phyloP scores from a whole-genome alignment of 495 filamentous ascomycete species.

The Aspergillus saccharolyticus region DNA sequence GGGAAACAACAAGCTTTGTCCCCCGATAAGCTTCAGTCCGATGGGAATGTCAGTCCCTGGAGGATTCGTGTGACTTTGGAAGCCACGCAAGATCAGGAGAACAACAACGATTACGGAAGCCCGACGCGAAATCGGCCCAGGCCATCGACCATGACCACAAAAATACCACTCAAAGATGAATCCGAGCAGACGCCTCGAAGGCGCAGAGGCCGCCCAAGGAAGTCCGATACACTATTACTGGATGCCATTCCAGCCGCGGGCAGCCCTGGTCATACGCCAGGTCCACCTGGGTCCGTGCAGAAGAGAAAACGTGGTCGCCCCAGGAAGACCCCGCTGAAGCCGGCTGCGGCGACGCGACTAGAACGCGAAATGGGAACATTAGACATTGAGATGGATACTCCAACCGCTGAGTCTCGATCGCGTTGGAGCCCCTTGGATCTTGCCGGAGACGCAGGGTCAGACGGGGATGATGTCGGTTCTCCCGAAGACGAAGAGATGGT shows the following conservation, averaged over 20 bases:
- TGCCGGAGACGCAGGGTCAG: slow-evolving; percentile 20
- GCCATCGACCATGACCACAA: slow-evolving; percentile 45
- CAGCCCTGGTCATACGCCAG: slow-evolving; percentile 36
- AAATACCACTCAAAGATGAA: slow-evolving; percentile 50
- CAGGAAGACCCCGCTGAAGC: slow-evolving; percentile 31
- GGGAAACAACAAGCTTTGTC: slow-evolving; percentile 31
- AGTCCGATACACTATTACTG: slow-evolving; percentile 29
- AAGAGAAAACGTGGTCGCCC: slow-evolving; percentile 38
- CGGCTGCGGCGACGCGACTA: slow-evolving; percentile 11
- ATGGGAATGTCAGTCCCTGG: slow-evolving; percentile 49
- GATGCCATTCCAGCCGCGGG: slow-evolving; percentile 33
- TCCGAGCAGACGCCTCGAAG: slow-evolving; percentile 34
- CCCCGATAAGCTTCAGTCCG: slow-evolving; percentile 31
- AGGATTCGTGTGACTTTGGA: slow-evolving; percentile 54
- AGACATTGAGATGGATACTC: slow-evolving; percentile 1
- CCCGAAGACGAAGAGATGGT: slow-evolving; percentile 7
- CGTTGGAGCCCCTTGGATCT: slow-evolving; percentile 28
- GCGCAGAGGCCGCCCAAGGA: slow-evolving; percentile 43
- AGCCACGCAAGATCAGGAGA: slow-evolving; percentile 48
- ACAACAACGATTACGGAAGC: slow-evolving; percentile 20
- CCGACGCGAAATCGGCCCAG: slow-evolving; percentile 34
- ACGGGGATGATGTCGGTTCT: slow-evolving; percentile 7
- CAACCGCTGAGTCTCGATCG: slow-evolving; percentile 12
- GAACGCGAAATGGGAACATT: slow-evolving; percentile 15
- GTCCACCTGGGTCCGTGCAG: slow-evolving; percentile 16